Base-by-base conservation (phyloP, 1,284 basidiomycete genomes). In the Tilletia walkeri region DNA sequence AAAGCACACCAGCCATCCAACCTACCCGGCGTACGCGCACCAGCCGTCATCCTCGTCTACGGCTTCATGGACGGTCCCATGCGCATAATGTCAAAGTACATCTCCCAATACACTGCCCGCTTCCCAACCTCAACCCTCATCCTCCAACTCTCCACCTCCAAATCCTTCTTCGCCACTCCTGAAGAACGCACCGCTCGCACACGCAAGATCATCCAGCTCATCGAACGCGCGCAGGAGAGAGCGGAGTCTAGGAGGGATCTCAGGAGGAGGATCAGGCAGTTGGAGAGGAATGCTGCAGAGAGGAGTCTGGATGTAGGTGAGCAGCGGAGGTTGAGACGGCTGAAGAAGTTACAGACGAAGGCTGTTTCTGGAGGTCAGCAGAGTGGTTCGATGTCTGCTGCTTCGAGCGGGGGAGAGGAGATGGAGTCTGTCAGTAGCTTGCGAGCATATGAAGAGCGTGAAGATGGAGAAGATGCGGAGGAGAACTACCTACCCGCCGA, bases 21-120 rank as follows among this genome's bases (percentile, higher is more conserved):
- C 16, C 34, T 63, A 4, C 34, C 59, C 59, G 59, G 59, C 59
- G 59, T 63, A 9, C 59, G 59, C 12, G 59, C 59, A 38, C 59
- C 59, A 6, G 59, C 59, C 4, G 71, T 65, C 4, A 68, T 77
- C 41, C 36, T 83, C 38, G 70, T 83, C 53, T 77, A 77, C 61
- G 81, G 81, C 24, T 83, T 79, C 78, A 80, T 83, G 80, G 77
- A 82, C 66, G 80, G 77, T 0, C 73, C 80, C 9, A 67, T 82
- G 2, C 75, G 74, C 5, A 69, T 82, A 4, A 73, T 83, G 0
- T 54, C 70, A 49, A 83, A 83, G 63, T 83, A 83, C 66, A 79
- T 74, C 0, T 70, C 71, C 34, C 76, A 76, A 9, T 83, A 82
- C 68, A 67, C 71, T 0, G 69, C 74, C 47, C 72, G 80, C 49